These are phyloP conservation scores for Rubroshorea leprosula DNA, from an alignment of 345 rosid species.

Conservation along the genomic window DNA sequence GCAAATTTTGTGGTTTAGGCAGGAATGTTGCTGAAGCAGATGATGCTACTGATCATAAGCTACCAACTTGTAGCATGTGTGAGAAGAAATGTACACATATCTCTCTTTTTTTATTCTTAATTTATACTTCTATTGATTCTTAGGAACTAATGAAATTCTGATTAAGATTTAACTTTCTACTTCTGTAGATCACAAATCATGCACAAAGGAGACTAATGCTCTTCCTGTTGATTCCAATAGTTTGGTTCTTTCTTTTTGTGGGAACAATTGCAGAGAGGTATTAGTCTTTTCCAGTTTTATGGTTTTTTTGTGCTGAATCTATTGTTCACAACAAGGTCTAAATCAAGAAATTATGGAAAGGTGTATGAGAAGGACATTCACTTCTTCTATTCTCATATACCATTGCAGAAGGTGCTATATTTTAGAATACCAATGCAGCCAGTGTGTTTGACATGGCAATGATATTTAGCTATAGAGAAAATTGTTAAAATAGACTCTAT, in stretches of 20 bases:
- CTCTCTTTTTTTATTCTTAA: constrained; percentile 15
- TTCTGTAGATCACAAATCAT: constrained; percentile 66
- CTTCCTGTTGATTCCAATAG: constrained; percentile 30
- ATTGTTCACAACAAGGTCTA: neutral
- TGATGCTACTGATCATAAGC: constrained; percentile 18
- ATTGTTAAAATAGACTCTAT: neutral
- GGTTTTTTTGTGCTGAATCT: neutral
- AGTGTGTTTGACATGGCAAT: neutral
- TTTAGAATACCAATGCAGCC: neutral
- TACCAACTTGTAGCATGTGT: constrained; percentile 56
- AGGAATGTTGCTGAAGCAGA: constrained; percentile 30
- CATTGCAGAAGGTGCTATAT: neutral
- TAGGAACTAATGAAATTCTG: constrained; percentile 13
- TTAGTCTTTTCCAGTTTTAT: neutral
- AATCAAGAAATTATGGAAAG: neutral
- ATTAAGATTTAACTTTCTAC: constrained; percentile 10
- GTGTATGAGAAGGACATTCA: neutral
- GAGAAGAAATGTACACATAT: constrained; percentile 69
- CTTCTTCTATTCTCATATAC: neutral
- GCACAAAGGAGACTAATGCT: constrained; percentile 44
- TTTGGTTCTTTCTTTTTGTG: constrained; percentile 53
- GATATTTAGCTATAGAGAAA: neutral
- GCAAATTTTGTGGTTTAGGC: constrained; percentile 75
- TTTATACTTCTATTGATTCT: neutral
- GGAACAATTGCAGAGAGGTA: constrained; percentile 78